Evolutionary conservation across 139 green algal genomes (phyloP), one percentile per base, ranked within the genome.

Genomic region (Klebsormidium nitens): DNA sequence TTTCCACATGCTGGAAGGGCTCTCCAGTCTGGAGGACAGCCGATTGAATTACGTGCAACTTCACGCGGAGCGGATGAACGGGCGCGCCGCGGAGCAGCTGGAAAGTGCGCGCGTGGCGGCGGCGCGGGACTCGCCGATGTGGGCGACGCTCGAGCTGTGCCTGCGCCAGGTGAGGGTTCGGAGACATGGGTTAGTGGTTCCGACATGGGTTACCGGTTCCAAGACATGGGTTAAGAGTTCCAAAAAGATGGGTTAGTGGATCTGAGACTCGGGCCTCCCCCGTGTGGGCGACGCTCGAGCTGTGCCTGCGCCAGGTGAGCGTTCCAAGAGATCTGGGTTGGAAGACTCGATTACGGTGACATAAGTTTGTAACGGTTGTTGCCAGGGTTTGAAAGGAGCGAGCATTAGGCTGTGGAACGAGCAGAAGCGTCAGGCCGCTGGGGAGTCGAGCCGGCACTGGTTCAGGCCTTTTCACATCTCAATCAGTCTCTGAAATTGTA

Each of bases 1-100:
- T 14, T 70, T 83, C 0, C 66, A 82, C 2, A 79, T 97, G 81
- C 87, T 97, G 64, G 92, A 97, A 81, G 79, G 74, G 11, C 86
- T 95, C 31, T 89, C 80, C 40, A 77, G 63, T 2, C 79, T 96
- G 72, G 90, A 96, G 80, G 87, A 89, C 72, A 47, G 66, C 6
- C 59, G 73, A 36, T 80, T 93, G 29, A 93, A 92, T 70, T 93
- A 95, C 71, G 72, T 89, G 72, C 48, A 64, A 52, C 64, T 64
- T 44, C 36, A 69, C 36, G 36, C 49, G 11, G 46, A 44, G n/a
- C 49, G 42, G 28, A 35, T 66, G 52, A 59, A 59, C 52, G 48
- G 82, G 47, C 56, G 66, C 59, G 79, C 8, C 1, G n/a, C n/a
- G n/a, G 83, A 89, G 32, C 80, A 85, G 70, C 75, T 94, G 34